Base-by-base conservation (phyloP, 2,329 filamentous ascomycete species). In the Pestalotiopsis sp. region DNA sequence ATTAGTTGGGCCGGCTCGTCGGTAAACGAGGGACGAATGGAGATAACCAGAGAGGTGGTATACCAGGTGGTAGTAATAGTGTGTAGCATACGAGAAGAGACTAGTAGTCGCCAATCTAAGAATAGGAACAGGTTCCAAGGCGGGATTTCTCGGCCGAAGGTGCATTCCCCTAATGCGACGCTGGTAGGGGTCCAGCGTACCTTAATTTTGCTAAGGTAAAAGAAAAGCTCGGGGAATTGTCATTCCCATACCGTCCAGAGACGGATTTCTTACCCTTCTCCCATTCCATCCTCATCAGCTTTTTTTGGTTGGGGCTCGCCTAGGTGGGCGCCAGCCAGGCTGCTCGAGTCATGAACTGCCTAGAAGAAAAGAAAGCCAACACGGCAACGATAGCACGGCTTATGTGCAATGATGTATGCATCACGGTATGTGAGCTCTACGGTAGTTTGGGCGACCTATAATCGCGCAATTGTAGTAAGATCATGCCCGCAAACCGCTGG, bases 151-250 rank as follows among this genome's bases (percentile, higher is more conserved):
- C 64, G 49, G 64, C 64, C 64, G 64, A 66, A 57, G 64, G 6
- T 64, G 62, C 64, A 39, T 38, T 13, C 23, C 62, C 41, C 31
- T 56, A 66, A 66, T 66, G 64, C 49, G 49, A 66, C 64, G 45
- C 52, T 66, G 64, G 41, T 66, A 66, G 62, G 64, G 64, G 59
- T 56, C 31, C 31, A 49, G 64, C 25, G 64, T 66, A 66, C 64
- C 64, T 66, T 66, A 66, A 66, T 66, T 66, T 66, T 64, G 27
- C 41, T 27, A 31, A 27, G 17, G 31, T 36, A 9, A 36, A 36
- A 36, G 27, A 7, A 36, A 36, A 36, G 31, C 31, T 27, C 41
- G 62, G 23, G 64, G 64, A 45, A 45, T 25, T 66, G 20, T 27
- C 39, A 64, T 64, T 36, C 20, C 38, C 39, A 45, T 25, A 14